A percentile compares a stretch with the other conserved stretches of the same genome.
Evolutionary conservation across 352 stramenopile genomes (phyloP).

Genomic region (Globisporangium middletonii): DNA sequence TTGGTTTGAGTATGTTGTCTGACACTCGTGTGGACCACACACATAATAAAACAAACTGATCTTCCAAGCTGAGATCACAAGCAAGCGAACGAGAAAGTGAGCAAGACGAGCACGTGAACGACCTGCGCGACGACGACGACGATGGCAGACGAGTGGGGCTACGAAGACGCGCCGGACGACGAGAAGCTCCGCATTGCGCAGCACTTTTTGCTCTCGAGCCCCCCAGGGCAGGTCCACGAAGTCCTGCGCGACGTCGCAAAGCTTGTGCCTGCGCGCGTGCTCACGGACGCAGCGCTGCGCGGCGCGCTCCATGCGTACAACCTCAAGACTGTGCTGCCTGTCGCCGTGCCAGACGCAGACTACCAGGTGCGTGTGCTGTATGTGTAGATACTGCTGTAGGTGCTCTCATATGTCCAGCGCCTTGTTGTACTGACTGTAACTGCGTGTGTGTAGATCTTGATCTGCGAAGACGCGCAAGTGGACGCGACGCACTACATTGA

Average conservation of each 20-base stretch:
- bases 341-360: conserved; percentile 62
- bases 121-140: neutral
- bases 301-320: conserved; percentile 83
- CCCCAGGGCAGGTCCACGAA: conserved; percentile 86
- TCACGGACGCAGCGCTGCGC: conserved; percentile 61
- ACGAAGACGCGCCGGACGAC: conserved; percentile 74
- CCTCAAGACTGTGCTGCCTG: conserved; percentile 53
- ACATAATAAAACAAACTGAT: neutral
- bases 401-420: too few species aligned
- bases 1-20: too few species aligned
- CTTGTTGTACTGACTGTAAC: too few species aligned
- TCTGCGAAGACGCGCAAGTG: conserved; percentile 77
- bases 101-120: neutral
- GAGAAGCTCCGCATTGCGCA: conserved; percentile 89
- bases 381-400: too few species aligned
- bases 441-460: conserved; percentile 46
- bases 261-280: conserved; percentile 64
- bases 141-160: conserved; percentile 66
- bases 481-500: conserved; percentile 84
- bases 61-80: neutral
- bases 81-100: conserved; percentile 1
- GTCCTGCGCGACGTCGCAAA: conserved; percentile 81
- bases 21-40: too few species aligned
- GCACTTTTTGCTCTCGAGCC: conserved; percentile 87
- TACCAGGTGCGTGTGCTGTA: conserved; percentile 49